These are phyloP conservation scores for Melanomma pulvis-pyrius DNA, from an alignment of 495 filamentous ascomycete genomes.

Conservation along the genomic window DNA sequence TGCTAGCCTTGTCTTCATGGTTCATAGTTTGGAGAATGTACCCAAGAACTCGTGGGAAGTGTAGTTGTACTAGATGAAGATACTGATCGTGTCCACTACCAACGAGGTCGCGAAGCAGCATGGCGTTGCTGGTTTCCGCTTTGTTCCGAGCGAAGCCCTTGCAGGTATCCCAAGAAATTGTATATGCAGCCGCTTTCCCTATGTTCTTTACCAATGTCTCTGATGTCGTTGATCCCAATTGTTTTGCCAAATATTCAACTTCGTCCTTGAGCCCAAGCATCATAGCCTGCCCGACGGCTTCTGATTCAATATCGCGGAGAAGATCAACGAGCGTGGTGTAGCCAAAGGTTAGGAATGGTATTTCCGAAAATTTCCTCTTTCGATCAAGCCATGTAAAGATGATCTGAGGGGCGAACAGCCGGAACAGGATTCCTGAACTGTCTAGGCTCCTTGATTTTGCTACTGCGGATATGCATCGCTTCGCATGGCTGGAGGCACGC, in stretches of 20 bases:
- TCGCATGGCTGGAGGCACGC: slow-evolving; percentile 66
- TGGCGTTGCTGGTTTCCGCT: slow-evolving; percentile 56
- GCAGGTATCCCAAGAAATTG: slow-evolving; percentile 73
- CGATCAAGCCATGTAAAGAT: slow-evolving; percentile 85
- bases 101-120: slow-evolving; percentile 66
- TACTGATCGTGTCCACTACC: slow-evolving; percentile 62
- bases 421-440: slow-evolving; percentile 70
- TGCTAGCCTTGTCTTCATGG: slow-evolving; percentile 76
- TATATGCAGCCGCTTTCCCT: slow-evolving; percentile 79
- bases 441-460: slow-evolving; percentile 64
- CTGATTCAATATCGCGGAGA: slow-evolving; percentile 71
- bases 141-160: slow-evolving; percentile 57
- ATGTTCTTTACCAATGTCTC: slow-evolving; percentile 71
- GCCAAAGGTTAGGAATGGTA: slow-evolving; percentile 82
- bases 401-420: slow-evolving; percentile 89
- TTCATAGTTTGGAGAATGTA: slow-evolving; percentile 69
- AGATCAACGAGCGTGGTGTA: slow-evolving; percentile 72
- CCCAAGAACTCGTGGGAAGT: slow-evolving; percentile 77
- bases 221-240: slow-evolving; percentile 48
- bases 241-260: slow-evolving; percentile 58
- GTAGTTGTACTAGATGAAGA: slow-evolving; percentile 58
- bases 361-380: slow-evolving; percentile 59
- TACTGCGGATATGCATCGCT: slow-evolving; percentile 67
- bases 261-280: slow-evolving; percentile 76
- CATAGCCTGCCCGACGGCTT: slow-evolving; percentile 78